Base-by-base conservation (phyloP, 148 eudicot genomes). In the Heliamphora exappendiculata region DNA sequence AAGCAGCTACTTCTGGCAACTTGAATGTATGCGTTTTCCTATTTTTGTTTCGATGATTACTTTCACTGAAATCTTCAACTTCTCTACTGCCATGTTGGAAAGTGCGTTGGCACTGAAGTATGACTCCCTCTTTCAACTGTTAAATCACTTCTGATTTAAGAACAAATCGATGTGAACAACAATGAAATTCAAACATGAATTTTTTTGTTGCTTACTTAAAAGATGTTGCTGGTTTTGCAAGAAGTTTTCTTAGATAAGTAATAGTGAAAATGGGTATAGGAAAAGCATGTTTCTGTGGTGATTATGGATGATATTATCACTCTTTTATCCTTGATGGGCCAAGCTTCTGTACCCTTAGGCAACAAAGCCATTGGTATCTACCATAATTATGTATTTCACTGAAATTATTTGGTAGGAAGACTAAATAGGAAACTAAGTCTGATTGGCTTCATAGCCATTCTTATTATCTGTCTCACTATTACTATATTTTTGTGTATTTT, bases 201-300 rank as follows among this genome's bases (percentile, higher is more conserved):
- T 34, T 9, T 45, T 72, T 72, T 72, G 45, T 33, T 72, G n/a
- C 68, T 31, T 64, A 7, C 72, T 45, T 19, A 45, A 68, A 42
- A 42, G 20, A 44, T 68, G 36, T 26, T 68, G 72, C 53, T 14
- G 28, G 22, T 44, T 68, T 45, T 44, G 9, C 72, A n/a, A 55
- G 14, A 26, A 45, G 34, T 67, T 67, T 33, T 67, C 51, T 67
- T 13, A 24, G 34, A 42, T 47, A 67, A 67, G 13, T 22, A 42
- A 19, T 75, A 67, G n/a, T 64, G 28, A 20, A 49, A 51, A 72
- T 24, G 9, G 63, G 12, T 29, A 39, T 29, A 17, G 16, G n/a
- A n/a, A n/a, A n/a, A n/a, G 24, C 26, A 31, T 51, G 41, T 9
- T 33, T 36, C 44, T 34, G 24, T 73, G 33, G 47, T 37, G 51